Percentiles rank a stretch among this genome's conserved stretches.
Evolutionary conservation across 352 stramenopile species (phyloP).

Genomic region (Phytophthora litchii): DNA sequence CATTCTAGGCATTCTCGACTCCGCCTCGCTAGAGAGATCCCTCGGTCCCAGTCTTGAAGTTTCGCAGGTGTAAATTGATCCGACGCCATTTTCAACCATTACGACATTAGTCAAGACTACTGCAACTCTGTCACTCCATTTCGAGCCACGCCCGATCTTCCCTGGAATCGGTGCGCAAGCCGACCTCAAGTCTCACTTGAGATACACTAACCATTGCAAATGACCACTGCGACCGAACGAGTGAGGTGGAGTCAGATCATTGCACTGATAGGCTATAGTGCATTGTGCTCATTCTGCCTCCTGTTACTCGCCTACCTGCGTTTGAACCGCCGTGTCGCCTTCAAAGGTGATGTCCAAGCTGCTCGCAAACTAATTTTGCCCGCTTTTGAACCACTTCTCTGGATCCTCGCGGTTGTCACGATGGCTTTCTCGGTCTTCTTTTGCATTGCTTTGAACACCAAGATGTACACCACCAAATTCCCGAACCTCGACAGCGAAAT

Average conservation of each 20-base stretch:
- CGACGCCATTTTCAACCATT: neutral
- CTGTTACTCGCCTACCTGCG: slow-evolving; percentile 53
- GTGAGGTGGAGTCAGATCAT: slow-evolving; percentile 40
- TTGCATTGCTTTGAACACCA: slow-evolving; percentile 33
- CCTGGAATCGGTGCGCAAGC: neutral
- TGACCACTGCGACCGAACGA: slow-evolving; percentile 9
- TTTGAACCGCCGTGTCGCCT: slow-evolving; percentile 43
- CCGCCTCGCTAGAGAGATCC: neutral
- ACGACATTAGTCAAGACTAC: slow-evolving; percentile 2
- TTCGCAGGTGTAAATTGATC: slow-evolving; percentile 12
- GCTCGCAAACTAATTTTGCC: slow-evolving; percentile 59
- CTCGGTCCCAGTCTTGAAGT: slow-evolving; percentile 28
- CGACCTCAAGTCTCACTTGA: slow-evolving; percentile 3
- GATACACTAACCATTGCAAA: slow-evolving; percentile 3
- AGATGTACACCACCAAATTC: slow-evolving; percentile 42
- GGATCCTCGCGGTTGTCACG: slow-evolving; percentile 43
- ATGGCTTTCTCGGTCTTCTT: slow-evolving; percentile 40
- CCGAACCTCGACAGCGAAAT: slow-evolving; percentile 37
- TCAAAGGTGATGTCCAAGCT: slow-evolving; percentile 46
- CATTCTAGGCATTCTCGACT: slow-evolving; percentile 8
- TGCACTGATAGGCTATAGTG: slow-evolving; percentile 38
- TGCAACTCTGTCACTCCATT: neutral
- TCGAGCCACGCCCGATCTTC: neutral
- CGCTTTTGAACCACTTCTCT: slow-evolving; percentile 63
- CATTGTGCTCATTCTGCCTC: slow-evolving; percentile 40